Base-by-base conservation (phyloP, 208 protist species). In the Trypanosoma theileri region DNA sequence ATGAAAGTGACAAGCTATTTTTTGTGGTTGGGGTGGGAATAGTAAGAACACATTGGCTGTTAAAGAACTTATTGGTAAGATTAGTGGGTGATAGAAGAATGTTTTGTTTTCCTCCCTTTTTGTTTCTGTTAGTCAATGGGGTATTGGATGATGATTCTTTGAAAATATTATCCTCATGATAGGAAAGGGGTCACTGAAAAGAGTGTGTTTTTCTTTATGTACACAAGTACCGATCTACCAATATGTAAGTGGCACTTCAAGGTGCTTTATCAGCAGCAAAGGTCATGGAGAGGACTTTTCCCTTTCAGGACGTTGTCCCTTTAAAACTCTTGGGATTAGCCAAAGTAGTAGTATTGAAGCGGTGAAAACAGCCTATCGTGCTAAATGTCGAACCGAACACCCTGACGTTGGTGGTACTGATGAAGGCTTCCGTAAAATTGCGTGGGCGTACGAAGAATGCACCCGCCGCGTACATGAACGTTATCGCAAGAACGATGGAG, bases 381-480 rank as follows among this genome's bases (percentile, higher is more conserved):
- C 52, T 22, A 67, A 69, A 42, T 66, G 66, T n/a, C 73, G 73
- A 56, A 65, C 68, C 10, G 54, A 79, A 16, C 75, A 80, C 53
- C 75, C 75, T 17, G 75, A 80, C 46, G 55, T 70, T 48, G 75
- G 75, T 50, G 75, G 75, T 21, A 73, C 63, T 55, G 71, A 58
- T n/a, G 55, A 3, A 19, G n/a, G n/a, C 4, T 80, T 80, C 59
- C 59, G 63, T 22, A 1, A 26, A 6, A 64, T 80, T 19, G 55
- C 73, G 3, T 44, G 57, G 13, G 70, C 69, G 16, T 80, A 78
- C 35, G 71, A 80, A n/a, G 59, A 73, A 40, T 73, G 68, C 40
- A 51, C 31, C 6, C 52, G 61, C 13, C 59, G 26, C 14, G 16
- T 73, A 40, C 52, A 52, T 14, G 54, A 54, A 22, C 56, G 45